Conservation (phyloP, 768 basidiomycete genomes). For the Leccinellum luteum region DNA sequence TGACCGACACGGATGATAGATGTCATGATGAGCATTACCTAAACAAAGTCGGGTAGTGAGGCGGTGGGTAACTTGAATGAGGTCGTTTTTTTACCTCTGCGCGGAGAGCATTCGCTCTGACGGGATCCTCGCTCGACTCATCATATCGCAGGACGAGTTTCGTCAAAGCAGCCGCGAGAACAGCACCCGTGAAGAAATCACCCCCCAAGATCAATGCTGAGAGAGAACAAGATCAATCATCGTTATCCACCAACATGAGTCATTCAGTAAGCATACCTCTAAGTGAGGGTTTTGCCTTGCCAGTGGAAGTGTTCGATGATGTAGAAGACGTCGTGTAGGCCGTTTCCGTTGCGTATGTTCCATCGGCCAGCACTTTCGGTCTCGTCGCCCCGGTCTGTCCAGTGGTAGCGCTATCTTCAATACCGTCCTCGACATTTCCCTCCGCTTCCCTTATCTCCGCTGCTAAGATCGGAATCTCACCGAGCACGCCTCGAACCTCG, state of each 20-base stretch:
- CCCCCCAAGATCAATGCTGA: slow-evolving; percentile 86
- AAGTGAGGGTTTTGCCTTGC: slow-evolving; percentile 90
- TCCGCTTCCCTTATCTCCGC: slow-evolving; percentile 78
- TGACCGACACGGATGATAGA: slow-evolving; percentile 96
- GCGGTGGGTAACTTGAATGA: neutral
- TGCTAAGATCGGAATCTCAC: slow-evolving; percentile 96
- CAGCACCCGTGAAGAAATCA: slow-evolving; percentile 95
- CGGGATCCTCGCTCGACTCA: slow-evolving; percentile 48
- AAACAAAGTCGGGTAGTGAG: slow-evolving; percentile 1
- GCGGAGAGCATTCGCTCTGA: slow-evolving; percentile 65
- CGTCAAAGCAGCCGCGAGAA: slow-evolving; percentile 84
- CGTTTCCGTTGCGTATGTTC: slow-evolving; percentile 97
- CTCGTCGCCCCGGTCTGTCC: slow-evolving; percentile 47
- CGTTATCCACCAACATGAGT: neutral
- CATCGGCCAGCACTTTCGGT: slow-evolving; percentile 88
- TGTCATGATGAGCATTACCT: slow-evolving; percentile 98
- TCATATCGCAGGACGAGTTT: slow-evolving; percentile 84
- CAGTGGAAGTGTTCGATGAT: slow-evolving; percentile 68
- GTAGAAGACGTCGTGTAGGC: slow-evolving; percentile 65
- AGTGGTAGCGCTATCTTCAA: slow-evolving; percentile 34
- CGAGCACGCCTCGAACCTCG: slow-evolving; percentile 81
- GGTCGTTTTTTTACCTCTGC: slow-evolving; percentile 64
- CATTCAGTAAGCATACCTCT: slow-evolving; percentile 48
- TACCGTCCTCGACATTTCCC: slow-evolving; percentile 48
- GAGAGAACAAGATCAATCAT: neutral